Conservation (phyloP, 441 rosid species). For the Geranium incanum region DNA sequence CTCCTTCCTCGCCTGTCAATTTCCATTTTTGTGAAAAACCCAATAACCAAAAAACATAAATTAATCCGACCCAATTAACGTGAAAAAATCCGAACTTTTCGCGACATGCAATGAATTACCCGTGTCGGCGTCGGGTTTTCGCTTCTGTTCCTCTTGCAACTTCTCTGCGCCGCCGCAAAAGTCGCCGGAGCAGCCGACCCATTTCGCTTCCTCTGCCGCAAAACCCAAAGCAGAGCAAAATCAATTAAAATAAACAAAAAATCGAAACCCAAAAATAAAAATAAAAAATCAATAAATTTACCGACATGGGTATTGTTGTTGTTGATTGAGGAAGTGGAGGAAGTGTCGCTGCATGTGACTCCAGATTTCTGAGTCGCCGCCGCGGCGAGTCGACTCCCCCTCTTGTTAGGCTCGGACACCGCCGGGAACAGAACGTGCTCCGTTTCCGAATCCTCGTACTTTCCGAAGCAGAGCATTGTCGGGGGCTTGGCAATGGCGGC, state of each 20-base stretch:
- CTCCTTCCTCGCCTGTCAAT: constrained; percentile 48
- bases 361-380: constrained; percentile 25
- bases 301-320: constrained; percentile 32
- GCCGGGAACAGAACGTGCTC: constrained; percentile 19
- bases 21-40: background rate
- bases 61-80: no score
- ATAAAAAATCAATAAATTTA: background rate
- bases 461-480: constrained; percentile 74
- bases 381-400: constrained; percentile 9
- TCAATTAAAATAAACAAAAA: no score
- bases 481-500: constrained; percentile 28
- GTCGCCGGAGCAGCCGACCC: constrained; percentile 20
- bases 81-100: background rate
- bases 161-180: constrained; percentile 27
- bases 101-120: constrained; percentile 25
- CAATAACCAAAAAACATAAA: background rate
- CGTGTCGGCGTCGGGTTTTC: constrained; percentile 40
- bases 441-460: constrained; percentile 25
- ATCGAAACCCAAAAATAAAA: no score
- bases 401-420: constrained; percentile 4
- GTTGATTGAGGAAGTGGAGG: constrained; percentile 34
- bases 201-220: constrained; percentile 42
- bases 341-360: constrained; percentile 37
- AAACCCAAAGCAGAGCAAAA: background rate
- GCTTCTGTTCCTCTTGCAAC: constrained; percentile 36